phyloP scores from a whole-genome alignment of 306 rosid species.

The Casuarina glauca region DNA sequence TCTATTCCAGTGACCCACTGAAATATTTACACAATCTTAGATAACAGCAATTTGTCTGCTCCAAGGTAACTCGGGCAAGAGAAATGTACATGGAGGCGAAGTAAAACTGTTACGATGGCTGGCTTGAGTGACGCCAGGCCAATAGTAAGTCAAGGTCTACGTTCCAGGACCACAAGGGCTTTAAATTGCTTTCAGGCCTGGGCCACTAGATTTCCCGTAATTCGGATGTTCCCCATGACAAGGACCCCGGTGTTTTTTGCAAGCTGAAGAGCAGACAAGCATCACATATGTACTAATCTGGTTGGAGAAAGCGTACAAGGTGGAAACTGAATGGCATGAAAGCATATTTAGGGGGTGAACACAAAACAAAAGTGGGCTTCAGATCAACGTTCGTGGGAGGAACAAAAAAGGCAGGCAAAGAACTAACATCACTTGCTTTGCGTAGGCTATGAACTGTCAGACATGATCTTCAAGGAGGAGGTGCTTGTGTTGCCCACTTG shows the following conservation, averaged over 20 bases:
- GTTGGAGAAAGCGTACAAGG: conserved; percentile 18
- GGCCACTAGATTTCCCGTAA: not conserved
- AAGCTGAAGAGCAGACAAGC: conserved; percentile 32
- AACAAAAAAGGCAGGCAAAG: not conserved
- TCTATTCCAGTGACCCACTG: not conserved
- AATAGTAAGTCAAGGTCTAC: conserved; percentile 30
- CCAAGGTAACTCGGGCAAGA: too few relatives aligned
- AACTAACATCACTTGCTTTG: not conserved
- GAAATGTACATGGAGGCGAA: not conserved
- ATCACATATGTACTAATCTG: conserved; percentile 17
- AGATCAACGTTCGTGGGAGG: not conserved
- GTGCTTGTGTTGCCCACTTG: conserved; percentile 6
- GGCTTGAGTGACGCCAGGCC: not conserved
- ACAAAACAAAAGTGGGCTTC: conserved; percentile 3
- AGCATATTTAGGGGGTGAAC: not conserved
- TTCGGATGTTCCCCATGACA: conserved; percentile 37
- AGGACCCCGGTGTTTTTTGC: conserved; percentile 13
- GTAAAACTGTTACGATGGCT: conserved; percentile 18
- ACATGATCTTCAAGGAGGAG: not conserved
- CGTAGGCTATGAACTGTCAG: not conserved
- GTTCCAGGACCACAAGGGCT: conserved; percentile 17
- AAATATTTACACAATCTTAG: not conserved
- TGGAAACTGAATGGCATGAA: conserved; percentile 17
- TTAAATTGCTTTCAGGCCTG: not conserved
- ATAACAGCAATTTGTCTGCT: not conserved